Conservation (phyloP, 352 stramenopile species). For the Pythium rhizo-oryzae region DNA sequence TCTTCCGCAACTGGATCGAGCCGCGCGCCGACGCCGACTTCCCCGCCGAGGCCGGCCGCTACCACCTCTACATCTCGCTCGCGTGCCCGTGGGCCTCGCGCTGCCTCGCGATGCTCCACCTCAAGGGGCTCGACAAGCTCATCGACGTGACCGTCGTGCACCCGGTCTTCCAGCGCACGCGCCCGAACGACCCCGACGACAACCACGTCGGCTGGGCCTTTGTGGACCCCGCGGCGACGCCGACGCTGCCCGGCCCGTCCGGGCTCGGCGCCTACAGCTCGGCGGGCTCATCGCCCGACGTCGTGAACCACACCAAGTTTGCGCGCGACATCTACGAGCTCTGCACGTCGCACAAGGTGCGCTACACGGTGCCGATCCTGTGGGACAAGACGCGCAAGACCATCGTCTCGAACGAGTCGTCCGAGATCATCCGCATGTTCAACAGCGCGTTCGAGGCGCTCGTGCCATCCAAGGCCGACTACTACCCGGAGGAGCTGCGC, state of each 20-base stretch:
- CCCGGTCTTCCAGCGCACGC: slow-evolving; percentile 79
- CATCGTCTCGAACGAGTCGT: slow-evolving; percentile 95
- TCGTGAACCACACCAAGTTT: slow-evolving; percentile 62
- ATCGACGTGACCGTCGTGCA: slow-evolving; percentile 94
- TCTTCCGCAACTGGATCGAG: slow-evolving; percentile 86
- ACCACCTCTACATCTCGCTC: slow-evolving; percentile 97
- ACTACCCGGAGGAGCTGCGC: slow-evolving; percentile 80
- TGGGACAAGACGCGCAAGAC: slow-evolving; percentile 90
- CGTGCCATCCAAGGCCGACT: slow-evolving; percentile 66
- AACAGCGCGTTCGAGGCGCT: slow-evolving; percentile 79
- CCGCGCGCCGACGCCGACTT: slow-evolving; percentile 58
- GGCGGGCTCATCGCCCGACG: slow-evolving; percentile 59
- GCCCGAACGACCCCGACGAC: slow-evolving; percentile 70
- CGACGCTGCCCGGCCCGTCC: slow-evolving; percentile 63
- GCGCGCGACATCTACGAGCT: slow-evolving; percentile 86
- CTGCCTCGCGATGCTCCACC: slow-evolving; percentile 82
- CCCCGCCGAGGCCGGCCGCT: slow-evolving; percentile 59
- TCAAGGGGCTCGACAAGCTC: slow-evolving; percentile 96
- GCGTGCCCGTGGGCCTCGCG: slow-evolving; percentile 92
- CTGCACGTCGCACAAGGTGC: slow-evolving; percentile 69
- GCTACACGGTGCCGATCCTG: slow-evolving; percentile 91
- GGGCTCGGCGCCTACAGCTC: slow-evolving; percentile 74
- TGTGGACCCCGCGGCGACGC: slow-evolving; percentile 66
- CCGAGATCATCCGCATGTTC: slow-evolving; percentile 94
- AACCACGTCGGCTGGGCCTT: slow-evolving; percentile 81